phyloP scores from a whole-genome alignment of 306 rosid genomes.

The Urtica urens region DNA sequence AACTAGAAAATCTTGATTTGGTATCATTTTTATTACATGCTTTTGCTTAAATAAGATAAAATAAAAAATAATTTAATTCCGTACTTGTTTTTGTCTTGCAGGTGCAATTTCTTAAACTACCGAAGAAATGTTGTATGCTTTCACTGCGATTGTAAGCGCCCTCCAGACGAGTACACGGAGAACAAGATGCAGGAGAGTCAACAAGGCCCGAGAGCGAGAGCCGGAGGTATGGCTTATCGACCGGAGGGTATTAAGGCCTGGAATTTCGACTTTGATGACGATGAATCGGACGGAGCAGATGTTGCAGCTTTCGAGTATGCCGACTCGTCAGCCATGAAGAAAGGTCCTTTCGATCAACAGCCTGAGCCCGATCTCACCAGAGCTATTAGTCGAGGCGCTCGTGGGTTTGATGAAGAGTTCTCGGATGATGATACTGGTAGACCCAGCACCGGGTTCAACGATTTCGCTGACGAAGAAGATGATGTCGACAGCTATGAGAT shows the following conservation, averaged over 20 bases:
- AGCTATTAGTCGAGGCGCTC: too few species aligned
- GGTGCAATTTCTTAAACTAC: conserved; percentile 97
- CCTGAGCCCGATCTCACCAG: conserved; percentile 35
- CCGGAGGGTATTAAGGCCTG: conserved; percentile 79
- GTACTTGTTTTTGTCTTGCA: conserved; percentile 28
- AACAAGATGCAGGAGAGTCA: conserved; percentile 47
- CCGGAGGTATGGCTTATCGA: conserved; percentile 35
- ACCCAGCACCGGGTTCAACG: conserved; percentile 76
- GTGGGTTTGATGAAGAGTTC: conserved; percentile 39
- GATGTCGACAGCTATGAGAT: conserved; percentile 80
- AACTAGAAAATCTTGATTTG: too few species aligned
- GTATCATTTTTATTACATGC: too few species aligned
- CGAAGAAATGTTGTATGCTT: conserved; percentile 85
- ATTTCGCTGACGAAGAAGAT: conserved; percentile 80
- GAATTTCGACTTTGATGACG: conserved; percentile 94
- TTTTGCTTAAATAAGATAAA: too few species aligned
- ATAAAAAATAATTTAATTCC: too few species aligned
- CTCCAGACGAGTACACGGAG: conserved; percentile 67
- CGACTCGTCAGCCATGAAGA: conserved; percentile 46
- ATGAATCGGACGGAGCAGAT: conserved; percentile 95
- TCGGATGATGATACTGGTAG: conserved; percentile 31
- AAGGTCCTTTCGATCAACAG: conserved; percentile 31
- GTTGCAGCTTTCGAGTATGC: conserved; percentile 97
- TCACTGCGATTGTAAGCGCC: conserved; percentile 97
- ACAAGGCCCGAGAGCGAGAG: conserved; percentile 31